Base-by-base conservation (phyloP, 257 asterid species). In the Penstemon newberryi region DNA sequence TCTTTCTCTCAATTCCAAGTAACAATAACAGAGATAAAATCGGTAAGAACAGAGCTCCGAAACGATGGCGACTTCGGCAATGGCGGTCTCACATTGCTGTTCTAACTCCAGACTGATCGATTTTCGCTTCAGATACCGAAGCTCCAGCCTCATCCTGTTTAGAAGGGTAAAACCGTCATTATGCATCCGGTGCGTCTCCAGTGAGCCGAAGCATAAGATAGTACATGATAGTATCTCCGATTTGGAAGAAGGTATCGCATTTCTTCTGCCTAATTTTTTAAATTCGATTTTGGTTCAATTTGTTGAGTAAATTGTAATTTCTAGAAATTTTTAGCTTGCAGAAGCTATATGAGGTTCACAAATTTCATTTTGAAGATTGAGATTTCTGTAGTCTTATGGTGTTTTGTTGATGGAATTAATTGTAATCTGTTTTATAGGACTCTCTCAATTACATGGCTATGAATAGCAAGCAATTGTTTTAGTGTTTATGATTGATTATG, bases 51-150 rank as follows among this genome's bases (percentile, higher is more conserved):
- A 42, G 67, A 50, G 70, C 44, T 7, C 38, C 25, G 11, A 25
- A 6, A 13, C 10, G 71, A 85, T 88, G 97, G 88, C 91, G 83
- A 68, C 86, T 65, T 75, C 72, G 58, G 65, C 66, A 42, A 70
- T 57, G 62, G 69, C 78, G 42, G 63, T 75, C 68, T 46, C 80
- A 44, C 78, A 56, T 45, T 80, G 61, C 72, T 61, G 80, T 7
- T 76, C 79, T 10, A 77, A 74, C 45, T 69, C 84, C 8, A 75
- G 83, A 65, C 69, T 79, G 15, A 71, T 83, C 56, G 75, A 69
- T 80, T 81, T 85, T 72, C 67, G 77, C 67, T 72, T 79, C 42
- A 75, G 75, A 58, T 59, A 63, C 71, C 75, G 83, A 41, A 73
- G 70, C 66, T 77, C 82, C 7, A 84, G 60, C 8, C 78, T 83